These are phyloP conservation scores for Cynanchum wilfordii DNA, from an alignment of 257 asterid genomes.

Conservation along the genomic window DNA sequence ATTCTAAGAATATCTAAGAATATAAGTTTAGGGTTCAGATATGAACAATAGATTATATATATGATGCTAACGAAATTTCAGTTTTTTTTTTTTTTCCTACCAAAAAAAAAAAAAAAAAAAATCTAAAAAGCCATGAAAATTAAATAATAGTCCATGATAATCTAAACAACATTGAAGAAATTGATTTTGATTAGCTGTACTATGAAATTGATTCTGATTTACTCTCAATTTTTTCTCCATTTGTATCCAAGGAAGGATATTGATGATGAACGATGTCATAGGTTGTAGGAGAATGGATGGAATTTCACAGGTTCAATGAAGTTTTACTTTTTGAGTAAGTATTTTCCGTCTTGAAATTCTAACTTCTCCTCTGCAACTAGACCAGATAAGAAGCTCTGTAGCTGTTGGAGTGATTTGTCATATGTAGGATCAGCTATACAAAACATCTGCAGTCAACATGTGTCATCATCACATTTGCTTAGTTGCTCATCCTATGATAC, in stretches of 20 bases:
- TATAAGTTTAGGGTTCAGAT: no score
- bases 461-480: background rate
- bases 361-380: slow-evolving; percentile 92
- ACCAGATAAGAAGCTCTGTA: slow-evolving; percentile 84
- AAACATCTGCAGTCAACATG: slow-evolving; percentile 64
- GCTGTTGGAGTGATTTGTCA: slow-evolving; percentile 91
- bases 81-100: no score
- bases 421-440: slow-evolving; percentile 86
- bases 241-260: no score
- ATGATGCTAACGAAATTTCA: no score
- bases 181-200: background rate
- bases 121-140: no score
- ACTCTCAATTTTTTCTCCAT: no score
- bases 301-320: background rate
- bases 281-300: background rate
- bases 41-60: no score
- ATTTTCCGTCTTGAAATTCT: slow-evolving; percentile 69
- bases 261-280: background rate
- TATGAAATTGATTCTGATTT: no score
- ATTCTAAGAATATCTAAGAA: no score
- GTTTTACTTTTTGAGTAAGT: slow-evolving; percentile 57
- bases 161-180: background rate
- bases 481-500: background rate
- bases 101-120: no score
- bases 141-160: no score